These are phyloP conservation scores for Pseudoneurospora amorphoporcata DNA, from an alignment of 495 filamentous ascomycete genomes.

Conservation along the genomic window DNA sequence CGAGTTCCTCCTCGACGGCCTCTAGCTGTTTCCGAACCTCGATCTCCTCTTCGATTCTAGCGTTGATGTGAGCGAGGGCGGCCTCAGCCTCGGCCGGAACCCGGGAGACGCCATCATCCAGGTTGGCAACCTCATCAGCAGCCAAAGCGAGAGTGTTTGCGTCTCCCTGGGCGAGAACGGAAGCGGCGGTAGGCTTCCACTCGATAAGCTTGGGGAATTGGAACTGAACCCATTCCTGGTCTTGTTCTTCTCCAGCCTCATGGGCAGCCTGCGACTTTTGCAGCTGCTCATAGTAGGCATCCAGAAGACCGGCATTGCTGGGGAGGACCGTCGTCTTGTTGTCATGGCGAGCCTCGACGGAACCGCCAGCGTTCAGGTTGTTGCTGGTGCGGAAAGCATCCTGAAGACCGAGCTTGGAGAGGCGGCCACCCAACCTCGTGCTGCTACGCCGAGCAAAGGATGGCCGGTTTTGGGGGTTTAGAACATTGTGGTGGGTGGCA, in stretches of 20 bases:
- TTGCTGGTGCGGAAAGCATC: constrained; percentile 57
- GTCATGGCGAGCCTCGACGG: constrained; percentile 33
- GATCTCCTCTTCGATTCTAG: constrained; percentile 38
- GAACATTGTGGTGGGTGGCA: constrained; percentile 74
- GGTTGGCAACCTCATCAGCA: constrained; percentile 10
- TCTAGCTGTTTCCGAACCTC: constrained; percentile 35
- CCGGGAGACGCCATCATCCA: constrained; percentile 4
- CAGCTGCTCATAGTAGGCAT: constrained; percentile 83
- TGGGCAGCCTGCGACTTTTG: constrained; percentile 62
- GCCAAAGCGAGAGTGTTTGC: constrained; percentile 31
- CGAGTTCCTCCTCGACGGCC: constrained; percentile 33
- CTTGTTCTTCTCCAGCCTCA: constrained; percentile 44
- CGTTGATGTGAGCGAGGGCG: constrained; percentile 39
- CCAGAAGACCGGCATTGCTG: constrained; percentile 45
- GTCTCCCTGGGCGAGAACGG: constrained; percentile 41
- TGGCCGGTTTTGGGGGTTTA: constrained; percentile 55
- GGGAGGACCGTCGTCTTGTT: constrained; percentile 14
- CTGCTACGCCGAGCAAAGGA: constrained; percentile 41
- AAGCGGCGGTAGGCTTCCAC: constrained; percentile 57
- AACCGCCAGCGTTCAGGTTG: constrained; percentile 14
- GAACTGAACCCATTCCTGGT: constrained; percentile 82
- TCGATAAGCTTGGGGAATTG: constrained; percentile 79
- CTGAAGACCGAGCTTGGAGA: constrained; percentile 54
- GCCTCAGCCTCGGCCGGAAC: constrained; percentile 28
- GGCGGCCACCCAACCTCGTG: constrained; percentile 43